Conservation (phyloP, 768 basidiomycete genomes). For the Galerina marginata region DNA sequence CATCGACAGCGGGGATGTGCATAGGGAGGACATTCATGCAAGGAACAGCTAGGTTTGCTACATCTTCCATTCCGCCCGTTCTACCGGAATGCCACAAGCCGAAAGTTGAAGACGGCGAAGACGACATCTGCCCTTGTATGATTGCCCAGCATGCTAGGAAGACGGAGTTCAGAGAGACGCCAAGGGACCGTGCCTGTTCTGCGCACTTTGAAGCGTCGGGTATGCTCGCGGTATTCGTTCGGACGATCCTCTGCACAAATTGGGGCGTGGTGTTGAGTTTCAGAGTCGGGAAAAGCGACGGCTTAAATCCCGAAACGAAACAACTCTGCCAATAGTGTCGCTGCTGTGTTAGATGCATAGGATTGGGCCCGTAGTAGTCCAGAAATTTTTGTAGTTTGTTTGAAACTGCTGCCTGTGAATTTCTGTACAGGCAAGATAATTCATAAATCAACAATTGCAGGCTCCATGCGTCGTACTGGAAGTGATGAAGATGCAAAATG, state of each 20-base stretch:
- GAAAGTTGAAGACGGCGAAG: conserved; percentile 37
- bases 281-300: conserved; percentile 19
- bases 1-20: conserved; percentile 27
- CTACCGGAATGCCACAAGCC: conserved; percentile 55
- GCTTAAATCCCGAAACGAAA: conserved; percentile 33
- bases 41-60: conserved; percentile 46
- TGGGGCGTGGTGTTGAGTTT: background rate
- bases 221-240: conserved; percentile 17
- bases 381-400: conserved; percentile 35
- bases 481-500: conserved; percentile 47
- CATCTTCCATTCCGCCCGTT: conserved; percentile 36
- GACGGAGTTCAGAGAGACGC: conserved; percentile 44
- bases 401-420: conserved; percentile 23
- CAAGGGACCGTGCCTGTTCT: conserved; percentile 42
- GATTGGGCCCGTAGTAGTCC: conserved; percentile 24
- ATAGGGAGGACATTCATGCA: conserved; percentile 51
- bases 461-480: conserved; percentile 58
- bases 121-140: conserved; percentile 38
- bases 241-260: conserved; percentile 11
- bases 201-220: conserved; percentile 36
- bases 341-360: conserved; percentile 26
- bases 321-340: conserved; percentile 42
- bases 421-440: conserved; percentile 40
- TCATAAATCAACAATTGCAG: conserved; percentile 45
- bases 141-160: conserved; percentile 50